Base-by-base conservation (phyloP, 1,139 yeast genomes). In the Barnettozyma hawaiiensis region DNA sequence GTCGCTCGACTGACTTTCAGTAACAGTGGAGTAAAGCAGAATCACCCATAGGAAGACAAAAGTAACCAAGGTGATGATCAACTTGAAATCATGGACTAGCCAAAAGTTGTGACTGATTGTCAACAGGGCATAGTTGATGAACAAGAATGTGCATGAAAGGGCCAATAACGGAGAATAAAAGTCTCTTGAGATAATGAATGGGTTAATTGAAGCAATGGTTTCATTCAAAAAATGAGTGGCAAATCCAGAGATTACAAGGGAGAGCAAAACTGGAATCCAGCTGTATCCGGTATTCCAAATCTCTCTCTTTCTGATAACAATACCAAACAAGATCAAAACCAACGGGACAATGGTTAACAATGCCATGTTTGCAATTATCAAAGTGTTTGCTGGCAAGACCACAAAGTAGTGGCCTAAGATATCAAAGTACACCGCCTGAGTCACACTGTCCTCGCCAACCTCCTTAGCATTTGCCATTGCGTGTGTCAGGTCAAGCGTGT, bases 11-110 rank as follows among this genome's bases (percentile, higher is more conserved):
- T 72, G 68, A 18, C 65, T 63, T 20, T 63, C 58, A 26, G 71
- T 59, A 19, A 76, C 65, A 7, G 85, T 79, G 9, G 70, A 61
- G 35, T 73, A 67, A 1, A 80, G 56, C 43, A 83, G 66, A 0
- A 65, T 51, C 0, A 70, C 43, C 95, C 95, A 86, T 45, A 74
- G 66, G 2, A 76, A 43, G 21, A 73, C 59, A 18, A 81, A 71
- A 11, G 76, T 61, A 60, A 83, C 82, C 26, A 84, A 55, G n/a
- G 83, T 67, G 2, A 76, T 70, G 33, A 83, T 67, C 47, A 85
- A 71, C 59, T 86, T 87, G 54, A 84, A 87, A 58, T 65, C 94
- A 52, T 80, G 84, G 26, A 79, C 75, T 8, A 84, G 80, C 52
- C 74, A 71, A 36, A 73, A 55, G 46, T 69, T 65, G 40, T 71